Evolutionary conservation across 2,329 filamentous ascomycete species (phyloP).

Genomic region (Penicillium palitans): DNA sequence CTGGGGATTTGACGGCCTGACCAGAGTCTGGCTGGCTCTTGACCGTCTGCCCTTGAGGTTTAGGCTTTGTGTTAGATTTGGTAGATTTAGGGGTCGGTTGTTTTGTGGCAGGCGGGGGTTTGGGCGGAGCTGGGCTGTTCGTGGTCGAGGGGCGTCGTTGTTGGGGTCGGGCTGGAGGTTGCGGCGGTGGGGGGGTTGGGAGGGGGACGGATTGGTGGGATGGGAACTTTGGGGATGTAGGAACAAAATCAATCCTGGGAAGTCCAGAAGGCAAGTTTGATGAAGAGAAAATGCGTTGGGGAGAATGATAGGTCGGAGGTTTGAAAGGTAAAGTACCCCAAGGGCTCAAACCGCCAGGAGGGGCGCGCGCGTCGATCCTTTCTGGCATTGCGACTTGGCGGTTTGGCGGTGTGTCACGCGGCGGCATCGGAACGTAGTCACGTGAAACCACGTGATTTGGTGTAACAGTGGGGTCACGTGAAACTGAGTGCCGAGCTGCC

Average conservation of each 20-base stretch:
- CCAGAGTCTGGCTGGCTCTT: neutral
- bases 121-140: neutral
- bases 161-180: neutral
- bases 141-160: neutral
- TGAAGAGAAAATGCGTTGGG: neutral
- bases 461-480: slow-evolving; percentile 7
- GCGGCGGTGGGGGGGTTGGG: neutral
- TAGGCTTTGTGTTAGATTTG: neutral
- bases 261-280: neutral
- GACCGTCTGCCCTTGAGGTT: neutral
- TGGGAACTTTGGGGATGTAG: neutral
- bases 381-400: neutral
- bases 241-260: neutral
- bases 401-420: slow-evolving; percentile 3
- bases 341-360: neutral
- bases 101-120: neutral
- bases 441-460: neutral
- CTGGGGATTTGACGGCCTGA: neutral
- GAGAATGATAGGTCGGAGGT: neutral
- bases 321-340: slow-evolving; percentile 1
- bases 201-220: neutral
- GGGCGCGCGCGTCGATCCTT: slow-evolving; percentile 3
- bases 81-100: neutral
- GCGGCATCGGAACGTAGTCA: slow-evolving; percentile 5
- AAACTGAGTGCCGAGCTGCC: neutral